These are phyloP conservation scores for Poa pratensis DNA, from an alignment of 176 grass and related monocot species.

Conservation along the genomic window DNA sequence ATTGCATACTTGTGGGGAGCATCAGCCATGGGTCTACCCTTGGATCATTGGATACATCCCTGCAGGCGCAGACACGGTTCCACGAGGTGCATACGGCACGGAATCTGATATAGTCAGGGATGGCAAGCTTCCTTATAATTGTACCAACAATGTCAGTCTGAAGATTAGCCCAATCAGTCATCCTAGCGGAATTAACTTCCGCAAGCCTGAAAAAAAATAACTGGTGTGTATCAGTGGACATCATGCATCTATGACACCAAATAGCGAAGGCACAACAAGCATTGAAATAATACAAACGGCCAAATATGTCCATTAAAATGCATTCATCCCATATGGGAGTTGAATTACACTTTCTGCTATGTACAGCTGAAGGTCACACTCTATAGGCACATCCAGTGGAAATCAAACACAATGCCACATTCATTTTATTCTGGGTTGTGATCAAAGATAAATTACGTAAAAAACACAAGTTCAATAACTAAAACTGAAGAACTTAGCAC, in stretches of 20 bases:
- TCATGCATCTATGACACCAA: background rate
- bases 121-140: constrained; percentile 54
- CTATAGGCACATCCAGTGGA: background rate
- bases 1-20: constrained; percentile 27
- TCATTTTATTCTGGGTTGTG: background rate
- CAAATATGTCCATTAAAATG: background rate
- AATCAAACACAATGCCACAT: background rate
- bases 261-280: background rate
- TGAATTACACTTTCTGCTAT: constrained; percentile 28
- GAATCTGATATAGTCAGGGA: constrained; percentile 62
- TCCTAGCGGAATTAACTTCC: constrained; percentile 30
- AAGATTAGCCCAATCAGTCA: constrained; percentile 55
- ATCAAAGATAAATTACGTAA: background rate
- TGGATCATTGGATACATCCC: constrained; percentile 42
- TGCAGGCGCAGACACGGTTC: constrained; percentile 49
- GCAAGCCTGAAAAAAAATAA: constrained; percentile 22
- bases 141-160: constrained; percentile 52
- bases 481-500: background rate
- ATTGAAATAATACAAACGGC: background rate
- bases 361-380: background rate
- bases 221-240: constrained; percentile 4
- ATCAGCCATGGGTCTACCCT: constrained; percentile 62
- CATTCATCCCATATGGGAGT: background rate
- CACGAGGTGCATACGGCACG: constrained; percentile 57
- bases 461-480: background rate